These are phyloP conservation scores for Lodderomyces parapsilosis DNA, from an alignment of 1,139 yeast species.

Conservation along the genomic window DNA sequence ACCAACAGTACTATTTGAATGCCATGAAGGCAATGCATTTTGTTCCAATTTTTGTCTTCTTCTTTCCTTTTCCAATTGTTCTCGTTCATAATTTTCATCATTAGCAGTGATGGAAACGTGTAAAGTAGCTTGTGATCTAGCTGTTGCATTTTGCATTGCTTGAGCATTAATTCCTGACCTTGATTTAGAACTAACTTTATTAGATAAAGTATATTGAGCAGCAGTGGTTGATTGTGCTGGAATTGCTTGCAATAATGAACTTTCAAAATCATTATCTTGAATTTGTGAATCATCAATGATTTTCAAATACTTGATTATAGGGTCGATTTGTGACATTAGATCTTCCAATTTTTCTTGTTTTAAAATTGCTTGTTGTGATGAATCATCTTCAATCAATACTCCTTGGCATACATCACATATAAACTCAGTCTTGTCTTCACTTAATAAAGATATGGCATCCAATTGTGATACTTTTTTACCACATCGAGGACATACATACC, in stretches of 20 bases:
- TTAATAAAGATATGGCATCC: conserved; percentile 81
- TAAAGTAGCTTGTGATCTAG: conserved; percentile 66
- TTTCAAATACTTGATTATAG: conserved; percentile 78
- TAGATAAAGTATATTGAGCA: conserved; percentile 57
- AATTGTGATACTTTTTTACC: conserved; percentile 76
- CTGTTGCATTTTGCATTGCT: conserved; percentile 36
- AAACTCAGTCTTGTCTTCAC: conserved; percentile 78
- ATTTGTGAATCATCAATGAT: conserved; percentile 80
- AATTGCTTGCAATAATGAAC: conserved; percentile 71
- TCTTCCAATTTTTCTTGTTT: conserved; percentile 81
- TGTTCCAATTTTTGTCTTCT: conserved; percentile 77
- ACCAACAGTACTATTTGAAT: conserved; percentile 86
- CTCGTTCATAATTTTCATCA: conserved; percentile 73
- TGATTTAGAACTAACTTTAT: conserved; percentile 30
- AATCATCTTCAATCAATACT: conserved; percentile 80
- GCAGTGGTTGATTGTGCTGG: conserved; percentile 77
- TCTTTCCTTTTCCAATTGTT: conserved; percentile 65
- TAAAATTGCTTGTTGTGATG: conserved; percentile 76
- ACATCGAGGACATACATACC: conserved; percentile 88
- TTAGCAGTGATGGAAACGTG: conserved; percentile 91
- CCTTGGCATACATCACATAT: conserved; percentile 83
- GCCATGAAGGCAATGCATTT: conserved; percentile 97
- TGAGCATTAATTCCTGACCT: conserved; percentile 28
- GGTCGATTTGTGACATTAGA: conserved; percentile 87
- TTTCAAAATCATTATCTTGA: conserved; percentile 86